phyloP scores from a whole-genome alignment of 306 rosid genomes.

The Vigna hirtella region DNA sequence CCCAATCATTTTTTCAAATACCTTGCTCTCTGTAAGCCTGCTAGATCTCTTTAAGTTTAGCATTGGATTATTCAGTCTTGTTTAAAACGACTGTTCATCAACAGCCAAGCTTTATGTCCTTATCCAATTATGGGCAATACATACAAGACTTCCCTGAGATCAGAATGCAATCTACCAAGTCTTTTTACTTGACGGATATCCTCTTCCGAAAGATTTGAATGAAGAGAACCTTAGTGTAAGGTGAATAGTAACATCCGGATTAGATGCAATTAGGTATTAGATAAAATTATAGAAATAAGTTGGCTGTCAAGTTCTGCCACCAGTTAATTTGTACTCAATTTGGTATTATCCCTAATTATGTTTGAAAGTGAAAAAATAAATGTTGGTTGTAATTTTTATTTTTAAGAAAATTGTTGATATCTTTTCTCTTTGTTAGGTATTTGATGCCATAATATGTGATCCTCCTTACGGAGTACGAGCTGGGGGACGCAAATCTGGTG shows the following conservation, averaged over 20 bases:
- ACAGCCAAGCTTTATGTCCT: conserved; percentile 10
- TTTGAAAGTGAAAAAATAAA: conserved; percentile 22
- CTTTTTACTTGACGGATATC: neutral
- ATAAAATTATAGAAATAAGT: conserved; percentile 8
- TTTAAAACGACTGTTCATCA: neutral
- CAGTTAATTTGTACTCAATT: conserved; percentile 14
- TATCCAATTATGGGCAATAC: conserved; percentile 16
- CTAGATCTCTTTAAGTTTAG: neutral
- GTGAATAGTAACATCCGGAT: conserved; percentile 25
- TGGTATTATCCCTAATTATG: conserved; percentile 5
- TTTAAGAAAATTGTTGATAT: conserved; percentile 7
- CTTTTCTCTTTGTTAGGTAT: conserved; percentile 56
- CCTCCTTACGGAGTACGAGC: conserved; percentile 99
- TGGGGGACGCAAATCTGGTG: conserved; percentile 98
- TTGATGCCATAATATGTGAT: conserved; percentile 96
- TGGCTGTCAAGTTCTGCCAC: conserved; percentile 11
- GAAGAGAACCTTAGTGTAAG: conserved; percentile 7
- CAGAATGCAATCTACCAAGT: conserved; percentile 25
- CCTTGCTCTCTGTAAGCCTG: conserved; percentile 3
- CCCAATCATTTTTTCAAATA: neutral
- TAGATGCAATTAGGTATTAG: neutral
- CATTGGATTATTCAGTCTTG: conserved; percentile 9
- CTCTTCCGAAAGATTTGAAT: conserved; percentile 22
- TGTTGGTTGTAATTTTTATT: conserved; percentile 6
- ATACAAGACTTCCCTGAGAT: neutral